These are phyloP conservation scores for Dictyostelium brefeldianum DNA, from an alignment of 78 protist genomes.

Conservation along the genomic window DNA sequence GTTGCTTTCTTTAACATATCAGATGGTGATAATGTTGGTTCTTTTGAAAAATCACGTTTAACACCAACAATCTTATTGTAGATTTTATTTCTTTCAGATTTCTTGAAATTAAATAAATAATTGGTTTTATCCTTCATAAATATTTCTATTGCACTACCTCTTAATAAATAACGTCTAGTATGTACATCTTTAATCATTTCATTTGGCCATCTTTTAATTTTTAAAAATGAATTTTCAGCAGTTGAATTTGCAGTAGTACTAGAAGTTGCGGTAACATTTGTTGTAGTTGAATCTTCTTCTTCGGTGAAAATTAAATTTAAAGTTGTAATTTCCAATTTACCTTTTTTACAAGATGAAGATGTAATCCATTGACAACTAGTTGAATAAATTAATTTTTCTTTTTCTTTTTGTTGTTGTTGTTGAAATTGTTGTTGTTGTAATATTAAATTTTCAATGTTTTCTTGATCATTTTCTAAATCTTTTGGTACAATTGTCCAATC, in stretches of 20 bases:
- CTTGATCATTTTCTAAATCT: constrained; percentile 3
- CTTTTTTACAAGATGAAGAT: constrained; percentile 42
- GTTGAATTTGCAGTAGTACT: background rate
- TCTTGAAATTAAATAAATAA: constrained; percentile 68
- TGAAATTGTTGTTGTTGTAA: constrained; percentile 16
- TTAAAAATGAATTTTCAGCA: constrained; percentile 11
- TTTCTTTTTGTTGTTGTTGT: constrained; percentile 27
- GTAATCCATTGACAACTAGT: constrained; percentile 60
- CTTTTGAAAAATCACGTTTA: background rate
- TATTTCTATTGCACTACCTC: constrained; percentile 85
- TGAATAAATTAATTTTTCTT: constrained; percentile 50
- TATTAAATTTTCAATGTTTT: background rate
- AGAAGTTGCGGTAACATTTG: background rate
- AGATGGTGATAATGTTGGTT: constrained; percentile 34
- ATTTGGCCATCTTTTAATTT: constrained; percentile 52
- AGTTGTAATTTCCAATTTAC: constrained; percentile 67
- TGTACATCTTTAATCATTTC: constrained; percentile 67
- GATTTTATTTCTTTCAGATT: constrained; percentile 32
- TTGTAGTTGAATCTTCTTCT: background rate
- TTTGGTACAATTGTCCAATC: constrained; percentile 59
- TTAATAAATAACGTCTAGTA: constrained; percentile 71
- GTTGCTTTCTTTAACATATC: constrained; percentile 64
- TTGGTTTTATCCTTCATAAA: constrained; percentile 82
- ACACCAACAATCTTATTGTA: constrained; percentile 15
- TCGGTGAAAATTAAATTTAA: constrained; percentile 44